phyloP scores from a whole-genome alignment of 805 yeast genomes.

The Monosporozyma servazzii region DNA sequence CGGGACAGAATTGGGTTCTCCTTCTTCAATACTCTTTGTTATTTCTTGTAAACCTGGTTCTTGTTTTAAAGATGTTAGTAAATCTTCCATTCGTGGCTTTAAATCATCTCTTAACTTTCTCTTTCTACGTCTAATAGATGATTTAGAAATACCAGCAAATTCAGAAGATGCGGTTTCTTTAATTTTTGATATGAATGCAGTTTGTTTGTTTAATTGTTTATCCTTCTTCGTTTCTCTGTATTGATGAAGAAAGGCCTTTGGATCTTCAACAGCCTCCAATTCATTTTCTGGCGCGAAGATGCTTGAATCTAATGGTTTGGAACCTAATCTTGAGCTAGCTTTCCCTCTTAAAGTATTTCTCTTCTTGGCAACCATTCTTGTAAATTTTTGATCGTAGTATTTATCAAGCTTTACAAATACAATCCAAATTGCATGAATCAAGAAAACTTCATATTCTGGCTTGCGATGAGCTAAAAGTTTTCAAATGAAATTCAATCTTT shows the following conservation, averaged over 20 bases:
- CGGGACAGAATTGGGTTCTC: slow-evolving; percentile 3
- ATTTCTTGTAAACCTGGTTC: slow-evolving; percentile 20
- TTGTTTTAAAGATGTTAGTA: slow-evolving; percentile 42
- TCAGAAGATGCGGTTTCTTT: slow-evolving; percentile 15
- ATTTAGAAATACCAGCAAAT: slow-evolving; percentile 50
- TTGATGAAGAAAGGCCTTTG: slow-evolving; percentile 43
- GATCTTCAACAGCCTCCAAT: slow-evolving; percentile 27
- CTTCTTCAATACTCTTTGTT: slow-evolving; percentile 7
- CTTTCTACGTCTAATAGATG: slow-evolving; percentile 54
- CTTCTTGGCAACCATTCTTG: slow-evolving; percentile 36
- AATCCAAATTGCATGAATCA: background rate
- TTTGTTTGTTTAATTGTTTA: slow-evolving; percentile 35
- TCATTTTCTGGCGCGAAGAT: background rate
- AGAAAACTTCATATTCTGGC: background rate
- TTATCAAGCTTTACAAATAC: background rate
- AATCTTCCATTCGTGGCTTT: slow-evolving; percentile 58
- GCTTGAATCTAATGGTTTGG: slow-evolving; percentile 29
- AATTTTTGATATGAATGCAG: slow-evolving; percentile 26
- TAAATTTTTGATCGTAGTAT: background rate
- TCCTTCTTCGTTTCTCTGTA: slow-evolving; percentile 46
- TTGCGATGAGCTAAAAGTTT: slow-evolving; percentile 2
- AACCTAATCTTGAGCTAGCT: slow-evolving; percentile 26
- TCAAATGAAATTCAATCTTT: background rate
- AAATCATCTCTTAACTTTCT: slow-evolving; percentile 54
- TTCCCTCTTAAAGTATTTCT: slow-evolving; percentile 39